phyloP scores from a whole-genome alignment of 768 basidiomycete genomes.

The Pluteus cervinus region DNA sequence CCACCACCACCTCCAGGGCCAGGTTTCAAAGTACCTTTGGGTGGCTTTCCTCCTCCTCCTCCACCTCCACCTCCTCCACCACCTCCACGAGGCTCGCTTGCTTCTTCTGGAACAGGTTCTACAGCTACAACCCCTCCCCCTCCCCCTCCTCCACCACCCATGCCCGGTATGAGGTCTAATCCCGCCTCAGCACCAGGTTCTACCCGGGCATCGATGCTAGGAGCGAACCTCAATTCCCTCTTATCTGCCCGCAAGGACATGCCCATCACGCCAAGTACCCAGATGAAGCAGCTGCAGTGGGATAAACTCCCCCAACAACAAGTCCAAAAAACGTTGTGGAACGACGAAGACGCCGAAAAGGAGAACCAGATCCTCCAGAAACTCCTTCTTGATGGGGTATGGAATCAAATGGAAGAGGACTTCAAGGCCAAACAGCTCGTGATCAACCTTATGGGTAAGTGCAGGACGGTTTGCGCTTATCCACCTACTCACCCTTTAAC shows the following conservation, averaged over 20 bases:
- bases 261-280: conserved; percentile 74
- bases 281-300: conserved; percentile 99
- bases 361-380: conserved; percentile 80
- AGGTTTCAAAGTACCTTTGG: too few species aligned
- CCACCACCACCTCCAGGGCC: conserved; percentile 18
- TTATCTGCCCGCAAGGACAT: conserved; percentile 77
- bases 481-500: conserved; percentile 6
- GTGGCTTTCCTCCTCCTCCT: conserved; percentile 27
- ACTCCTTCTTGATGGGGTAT: conserved; percentile 80
- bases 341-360: conserved; percentile 56
- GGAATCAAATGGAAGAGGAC: conserved; percentile 95
- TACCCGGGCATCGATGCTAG: conserved; percentile 54
- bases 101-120: conserved; percentile 8
- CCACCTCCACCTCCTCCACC: conserved; percentile 32
- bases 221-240: conserved; percentile 50
- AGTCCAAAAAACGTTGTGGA: conserved; percentile 83
- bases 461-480: conserved; percentile 3
- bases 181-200: conserved; percentile 38
- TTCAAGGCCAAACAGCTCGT: conserved; percentile 96
- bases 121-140: conserved; percentile 22
- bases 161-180: conserved; percentile 20
- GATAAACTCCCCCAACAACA: conserved; percentile 93
- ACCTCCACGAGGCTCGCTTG: conserved; percentile 17
- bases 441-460: conserved; percentile 78
- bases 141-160: conserved; percentile 31